Percentiles rank a stretch among this genome's conserved stretches.
These are phyloP conservation scores for Rhododendron vialii DNA, from an alignment of 148 eudicot species.

Conservation along the genomic window DNA sequence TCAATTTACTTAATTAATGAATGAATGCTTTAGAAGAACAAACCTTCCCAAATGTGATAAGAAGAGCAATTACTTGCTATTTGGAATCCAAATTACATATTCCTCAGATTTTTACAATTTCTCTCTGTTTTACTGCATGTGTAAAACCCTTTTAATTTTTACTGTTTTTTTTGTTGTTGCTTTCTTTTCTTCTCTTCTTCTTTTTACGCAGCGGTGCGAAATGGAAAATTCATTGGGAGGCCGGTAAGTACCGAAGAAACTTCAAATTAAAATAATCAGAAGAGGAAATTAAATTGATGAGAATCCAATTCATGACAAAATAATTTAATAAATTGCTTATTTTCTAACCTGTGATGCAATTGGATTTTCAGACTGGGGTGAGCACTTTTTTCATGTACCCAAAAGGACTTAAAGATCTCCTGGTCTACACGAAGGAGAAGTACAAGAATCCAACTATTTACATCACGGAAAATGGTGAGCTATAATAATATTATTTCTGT, in stretches of 20 bases:
- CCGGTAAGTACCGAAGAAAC: background rate
- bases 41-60: background rate
- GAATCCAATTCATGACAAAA: background rate
- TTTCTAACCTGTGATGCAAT: background rate
- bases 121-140: background rate
- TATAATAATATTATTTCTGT: no score
- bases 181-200: background rate
- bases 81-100: background rate
- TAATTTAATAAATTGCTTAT: background rate
- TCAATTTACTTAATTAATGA: no score
- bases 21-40: no score
- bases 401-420: conserved; percentile 14
- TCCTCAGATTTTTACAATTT: background rate
- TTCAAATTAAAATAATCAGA: background rate
- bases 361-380: background rate
- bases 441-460: conserved; percentile 22
- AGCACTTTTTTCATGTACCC: background rate
- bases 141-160: background rate
- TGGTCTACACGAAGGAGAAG: conserved; percentile 19
- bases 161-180: background rate
- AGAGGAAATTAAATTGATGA: background rate
- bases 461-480: conserved; percentile 23
- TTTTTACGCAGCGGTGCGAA: background rate
- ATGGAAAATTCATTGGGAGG: background rate
- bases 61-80: background rate